phyloP scores from a whole-genome alignment of 441 rosid species.

The Bocquillonia castaneifolia region DNA sequence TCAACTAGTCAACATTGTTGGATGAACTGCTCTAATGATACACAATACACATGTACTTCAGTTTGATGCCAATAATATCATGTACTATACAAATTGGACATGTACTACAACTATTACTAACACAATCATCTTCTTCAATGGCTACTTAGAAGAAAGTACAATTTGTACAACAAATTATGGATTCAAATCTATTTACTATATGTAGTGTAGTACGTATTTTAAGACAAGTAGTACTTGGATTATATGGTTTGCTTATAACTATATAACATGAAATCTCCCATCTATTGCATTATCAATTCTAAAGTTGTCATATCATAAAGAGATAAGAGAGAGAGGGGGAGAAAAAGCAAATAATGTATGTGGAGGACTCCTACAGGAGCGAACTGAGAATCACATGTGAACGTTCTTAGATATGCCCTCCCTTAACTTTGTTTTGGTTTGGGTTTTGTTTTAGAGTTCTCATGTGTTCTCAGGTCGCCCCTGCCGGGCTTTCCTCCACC shows the following conservation, averaged over 20 bases:
- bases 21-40: no score
- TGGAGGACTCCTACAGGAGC: conserved; percentile 45
- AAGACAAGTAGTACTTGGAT: no score
- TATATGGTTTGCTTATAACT: no score
- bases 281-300: neutral
- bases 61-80: no score
- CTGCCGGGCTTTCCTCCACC: conserved; percentile 41
- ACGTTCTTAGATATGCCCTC: neutral
- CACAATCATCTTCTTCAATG: neutral
- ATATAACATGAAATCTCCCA: neutral
- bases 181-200: neutral
- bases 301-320: neutral
- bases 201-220: no score
- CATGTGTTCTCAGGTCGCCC: conserved; percentile 74
- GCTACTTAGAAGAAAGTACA: neutral
- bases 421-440: neutral
- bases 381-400: conserved; percentile 45
- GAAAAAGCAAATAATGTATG: no score
- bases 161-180: neutral
- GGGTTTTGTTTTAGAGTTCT: neutral
- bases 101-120: neutral
- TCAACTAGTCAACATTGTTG: no score
- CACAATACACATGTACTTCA: no score
- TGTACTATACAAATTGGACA: no score
- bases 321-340: neutral